Percentiles rank a stretch among this genome's conserved stretches.
Evolutionary conservation across 306 rosid genomes (phyloP).

Genomic region (Ziziphus jujuba): DNA sequence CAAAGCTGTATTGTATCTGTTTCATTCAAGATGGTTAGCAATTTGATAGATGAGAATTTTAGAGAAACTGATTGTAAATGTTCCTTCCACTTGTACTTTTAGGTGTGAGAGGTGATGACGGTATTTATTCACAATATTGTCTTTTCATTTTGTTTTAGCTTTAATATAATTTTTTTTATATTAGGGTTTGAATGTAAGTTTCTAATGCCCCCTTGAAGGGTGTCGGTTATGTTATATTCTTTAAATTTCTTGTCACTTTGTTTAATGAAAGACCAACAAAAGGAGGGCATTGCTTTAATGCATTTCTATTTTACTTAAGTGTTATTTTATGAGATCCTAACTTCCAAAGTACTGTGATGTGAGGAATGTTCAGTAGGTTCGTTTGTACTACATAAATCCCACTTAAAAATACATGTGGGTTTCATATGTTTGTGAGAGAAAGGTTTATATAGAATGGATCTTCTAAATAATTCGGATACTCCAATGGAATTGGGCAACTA

Average conservation of each 20-base stretch:
- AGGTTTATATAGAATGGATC: too few relatives aligned
- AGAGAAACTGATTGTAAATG: conserved; percentile 12
- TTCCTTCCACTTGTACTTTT: conserved; percentile 18
- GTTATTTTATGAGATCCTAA: too few relatives aligned
- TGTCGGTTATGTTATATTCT: conserved; percentile 1
- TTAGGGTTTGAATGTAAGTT: neutral
- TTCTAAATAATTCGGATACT: too few relatives aligned
- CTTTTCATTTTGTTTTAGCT: neutral
- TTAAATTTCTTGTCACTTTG: neutral
- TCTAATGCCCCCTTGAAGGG: neutral
- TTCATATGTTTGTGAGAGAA: too few relatives aligned
- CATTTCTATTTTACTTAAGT: too few relatives aligned
- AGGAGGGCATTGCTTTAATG: too few relatives aligned
- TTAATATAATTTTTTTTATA: neutral
- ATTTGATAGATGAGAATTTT: conserved; percentile 23
- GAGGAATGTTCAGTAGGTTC: too few relatives aligned
- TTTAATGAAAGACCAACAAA: too few relatives aligned
- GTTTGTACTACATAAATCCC: too few relatives aligned
- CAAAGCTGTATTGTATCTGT: conserved; percentile 27
- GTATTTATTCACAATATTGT: conserved; percentile 12
- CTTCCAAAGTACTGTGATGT: too few relatives aligned
- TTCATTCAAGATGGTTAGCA: conserved; percentile 8
- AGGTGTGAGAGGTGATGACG: neutral
- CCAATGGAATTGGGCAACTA: too few relatives aligned
- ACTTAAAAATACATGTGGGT: too few relatives aligned